Percentiles rank a stretch among this genome's conserved stretches.
These are phyloP conservation scores for Raphanus raphanistrum DNA, from an alignment of 345 rosid species.

Conservation along the genomic window DNA sequence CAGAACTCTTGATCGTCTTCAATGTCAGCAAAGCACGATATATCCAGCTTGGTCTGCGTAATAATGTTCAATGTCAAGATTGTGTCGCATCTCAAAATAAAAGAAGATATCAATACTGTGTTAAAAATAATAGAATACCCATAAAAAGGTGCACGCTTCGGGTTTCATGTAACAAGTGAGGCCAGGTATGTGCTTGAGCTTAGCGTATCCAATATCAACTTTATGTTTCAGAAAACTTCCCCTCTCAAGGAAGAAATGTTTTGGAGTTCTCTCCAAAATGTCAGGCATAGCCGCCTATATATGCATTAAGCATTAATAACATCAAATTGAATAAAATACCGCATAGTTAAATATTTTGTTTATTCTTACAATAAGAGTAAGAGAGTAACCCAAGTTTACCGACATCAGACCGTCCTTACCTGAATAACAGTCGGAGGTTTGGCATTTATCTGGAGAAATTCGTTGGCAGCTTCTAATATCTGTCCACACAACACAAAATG, in stretches of 20 bases:
- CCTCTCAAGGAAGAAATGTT: constrained; percentile 50
- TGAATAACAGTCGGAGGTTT: constrained; percentile 54
- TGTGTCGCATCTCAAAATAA: background rate
- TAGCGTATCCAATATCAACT: constrained; percentile 45
- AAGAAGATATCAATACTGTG: background rate
- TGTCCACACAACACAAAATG: constrained; percentile 20
- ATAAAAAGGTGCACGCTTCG: constrained; percentile 63
- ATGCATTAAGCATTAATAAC: background rate
- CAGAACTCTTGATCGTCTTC: constrained; percentile 30
- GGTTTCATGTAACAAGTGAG: constrained; percentile 56
- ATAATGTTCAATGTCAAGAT: background rate
- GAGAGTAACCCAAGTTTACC: background rate
- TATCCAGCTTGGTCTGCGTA: constrained; percentile 8
- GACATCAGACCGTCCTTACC: constrained; percentile 34
- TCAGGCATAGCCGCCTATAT: constrained; percentile 67
- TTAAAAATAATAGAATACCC: constrained; percentile 44
- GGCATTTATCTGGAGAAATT: constrained; percentile 36
- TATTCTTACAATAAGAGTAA: background rate
- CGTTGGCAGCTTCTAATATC: constrained; percentile 45
- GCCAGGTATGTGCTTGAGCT: constrained; percentile 54
- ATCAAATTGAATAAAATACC: background rate
- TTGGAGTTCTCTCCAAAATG: constrained; percentile 57
- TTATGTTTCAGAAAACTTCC: constrained; percentile 40
- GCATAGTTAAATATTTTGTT: background rate
- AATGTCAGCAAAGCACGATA: constrained; percentile 12